Percentiles rank a stretch among this genome's conserved stretches.
Evolutionary conservation across 768 basidiomycete species (phyloP).

Genomic region (Boletus rubescentipes): DNA sequence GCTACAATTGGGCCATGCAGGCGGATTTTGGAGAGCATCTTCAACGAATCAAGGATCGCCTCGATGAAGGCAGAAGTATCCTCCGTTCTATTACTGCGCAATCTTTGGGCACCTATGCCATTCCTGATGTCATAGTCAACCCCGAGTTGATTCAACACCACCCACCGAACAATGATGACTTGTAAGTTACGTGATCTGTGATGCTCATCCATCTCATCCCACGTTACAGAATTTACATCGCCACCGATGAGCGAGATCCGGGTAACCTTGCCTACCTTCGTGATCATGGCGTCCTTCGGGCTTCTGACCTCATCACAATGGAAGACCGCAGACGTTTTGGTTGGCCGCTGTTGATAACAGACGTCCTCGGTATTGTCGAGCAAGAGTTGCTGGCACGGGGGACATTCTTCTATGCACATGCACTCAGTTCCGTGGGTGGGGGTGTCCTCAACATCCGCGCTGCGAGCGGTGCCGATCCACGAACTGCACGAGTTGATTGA

Average conservation of each 20-base stretch:
- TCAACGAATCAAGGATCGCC: constrained; percentile 30
- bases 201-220: constrained; percentile 3
- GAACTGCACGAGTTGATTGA: constrained; percentile 39
- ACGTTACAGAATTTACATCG: constrained; percentile 32
- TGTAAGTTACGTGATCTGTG: constrained; percentile 12
- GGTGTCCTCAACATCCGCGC: constrained; percentile 44
- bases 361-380: constrained; percentile 43
- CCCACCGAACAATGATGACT: constrained; percentile 21
- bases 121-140: constrained; percentile 23
- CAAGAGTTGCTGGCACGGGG: constrained; percentile 40
- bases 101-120: constrained; percentile 19
- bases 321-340: constrained; percentile 43
- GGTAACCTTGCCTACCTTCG: constrained; percentile 34
- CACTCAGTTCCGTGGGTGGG: constrained; percentile 41
- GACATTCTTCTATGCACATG: constrained; percentile 44
- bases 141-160: constrained; percentile 12
- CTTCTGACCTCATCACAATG: constrained; percentile 41
- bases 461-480: constrained; percentile 38
- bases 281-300: constrained; percentile 37
- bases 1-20: constrained; percentile 38
- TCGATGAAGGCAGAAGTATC: constrained; percentile 21
- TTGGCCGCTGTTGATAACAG: constrained; percentile 44
- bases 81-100: constrained; percentile 18
- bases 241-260: constrained; percentile 43
- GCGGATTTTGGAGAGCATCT: constrained; percentile 36